These are phyloP conservation scores for Carex kokanica DNA, from an alignment of 176 grass and related monocot genomes.

Conservation along the genomic window DNA sequence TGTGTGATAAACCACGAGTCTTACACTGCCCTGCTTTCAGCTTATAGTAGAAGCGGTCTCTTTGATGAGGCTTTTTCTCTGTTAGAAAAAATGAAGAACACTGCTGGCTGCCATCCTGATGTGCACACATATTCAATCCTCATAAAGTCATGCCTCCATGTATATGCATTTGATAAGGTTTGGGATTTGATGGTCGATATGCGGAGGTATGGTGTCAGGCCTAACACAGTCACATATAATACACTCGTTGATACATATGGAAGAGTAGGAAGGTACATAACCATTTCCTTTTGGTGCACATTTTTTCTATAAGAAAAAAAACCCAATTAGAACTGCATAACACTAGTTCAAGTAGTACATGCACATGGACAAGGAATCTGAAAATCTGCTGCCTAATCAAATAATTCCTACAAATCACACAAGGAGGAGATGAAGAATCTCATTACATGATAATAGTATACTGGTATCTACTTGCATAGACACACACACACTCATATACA, in stretches of 20 bases:
- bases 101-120: constrained; percentile 59
- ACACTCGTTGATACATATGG: constrained; percentile 89
- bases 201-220: constrained; percentile 35
- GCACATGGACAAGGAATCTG: not conserved
- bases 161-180: constrained; percentile 74
- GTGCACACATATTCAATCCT: constrained; percentile 91
- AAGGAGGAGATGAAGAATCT: not conserved
- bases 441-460: not conserved
- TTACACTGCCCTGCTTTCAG: constrained; percentile 74
- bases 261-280: constrained; percentile 66
- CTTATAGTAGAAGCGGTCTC: constrained; percentile 72
- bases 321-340: not conserved
- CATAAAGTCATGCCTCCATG: constrained; percentile 86
- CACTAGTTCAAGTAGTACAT: not conserved
- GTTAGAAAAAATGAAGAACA: constrained; percentile 75
- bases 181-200: constrained; percentile 62
- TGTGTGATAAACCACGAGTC: constrained; percentile 75
- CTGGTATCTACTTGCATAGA: not conserved
- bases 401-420: too few species aligned
- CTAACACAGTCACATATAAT: constrained; percentile 89
- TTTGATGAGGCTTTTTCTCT: constrained; percentile 60
- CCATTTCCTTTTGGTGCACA: not conserved
- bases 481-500: not conserved
- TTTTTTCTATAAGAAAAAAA: not conserved
- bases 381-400: too few species aligned